Conservation (phyloP, 2,329 filamentous ascomycete species). For the Fusarium tuaranense region DNA sequence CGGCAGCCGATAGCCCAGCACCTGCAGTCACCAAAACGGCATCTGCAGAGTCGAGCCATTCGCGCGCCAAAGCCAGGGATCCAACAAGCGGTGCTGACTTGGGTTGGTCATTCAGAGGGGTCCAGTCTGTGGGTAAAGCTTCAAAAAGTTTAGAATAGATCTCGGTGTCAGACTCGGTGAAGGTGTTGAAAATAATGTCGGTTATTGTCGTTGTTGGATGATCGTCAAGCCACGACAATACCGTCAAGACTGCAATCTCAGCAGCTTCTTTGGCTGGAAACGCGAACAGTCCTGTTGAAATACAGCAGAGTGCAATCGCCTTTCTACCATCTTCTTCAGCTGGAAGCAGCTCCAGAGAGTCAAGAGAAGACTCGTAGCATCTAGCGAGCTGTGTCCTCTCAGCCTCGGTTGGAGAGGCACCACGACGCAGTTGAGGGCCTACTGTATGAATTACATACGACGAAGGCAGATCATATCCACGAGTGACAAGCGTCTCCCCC, state of each 20-base stretch:
- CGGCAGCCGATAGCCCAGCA: constrained; percentile 37
- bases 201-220: constrained; percentile 28
- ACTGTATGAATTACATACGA: constrained; percentile 35
- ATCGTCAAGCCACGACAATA: constrained; percentile 16
- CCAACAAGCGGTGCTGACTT: rapidly evolving
- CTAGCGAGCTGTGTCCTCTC: constrained; percentile 10
- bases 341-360: constrained; percentile 3
- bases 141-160: constrained; percentile 24
- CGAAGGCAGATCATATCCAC: constrained; percentile 17
- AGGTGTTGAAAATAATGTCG: constrained; percentile 37
- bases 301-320: constrained; percentile 35
- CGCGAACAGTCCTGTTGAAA: constrained; percentile 36
- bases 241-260: constrained; percentile 18
- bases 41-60: constrained; percentile 36
- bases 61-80: constrained; percentile 4
- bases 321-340: neutral
- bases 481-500: constrained; percentile 26
- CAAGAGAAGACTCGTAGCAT: constrained; percentile 31
- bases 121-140: rapidly evolving
- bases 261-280: constrained; percentile 38
- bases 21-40: constrained; percentile 37
- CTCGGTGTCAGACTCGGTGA: constrained; percentile 26
- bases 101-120: neutral
- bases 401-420: neutral
- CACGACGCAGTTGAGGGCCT: constrained; percentile 22